These are phyloP conservation scores for Cercis canadensis DNA, from an alignment of 306 rosid species.

Conservation along the genomic window DNA sequence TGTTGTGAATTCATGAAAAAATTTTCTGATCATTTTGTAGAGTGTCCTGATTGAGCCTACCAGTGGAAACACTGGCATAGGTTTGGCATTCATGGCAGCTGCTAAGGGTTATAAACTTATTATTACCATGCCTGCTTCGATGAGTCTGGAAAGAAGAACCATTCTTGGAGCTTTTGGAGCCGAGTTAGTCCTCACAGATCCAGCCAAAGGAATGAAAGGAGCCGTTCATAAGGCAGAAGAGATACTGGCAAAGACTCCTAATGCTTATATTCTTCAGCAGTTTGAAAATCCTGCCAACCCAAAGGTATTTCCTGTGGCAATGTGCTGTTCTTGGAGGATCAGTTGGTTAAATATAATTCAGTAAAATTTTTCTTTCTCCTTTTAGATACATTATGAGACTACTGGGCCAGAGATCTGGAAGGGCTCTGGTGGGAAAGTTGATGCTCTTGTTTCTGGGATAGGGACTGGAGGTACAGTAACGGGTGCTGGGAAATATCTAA, in stretches of 20 bases:
- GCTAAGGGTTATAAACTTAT: slow-evolving; percentile 87
- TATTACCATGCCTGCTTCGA: slow-evolving; percentile 90
- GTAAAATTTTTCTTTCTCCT: background rate
- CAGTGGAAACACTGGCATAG: slow-evolving; percentile 93
- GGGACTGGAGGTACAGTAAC: slow-evolving; percentile 96
- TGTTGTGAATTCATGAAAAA: slow-evolving; percentile 24
- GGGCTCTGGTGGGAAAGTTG: slow-evolving; percentile 73
- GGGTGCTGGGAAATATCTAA: slow-evolving; percentile 85
- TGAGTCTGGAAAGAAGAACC: slow-evolving; percentile 91
- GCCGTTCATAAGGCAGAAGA: slow-evolving; percentile 90
- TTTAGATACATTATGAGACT: slow-evolving; percentile 85
- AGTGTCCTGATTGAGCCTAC: slow-evolving; percentile 88
- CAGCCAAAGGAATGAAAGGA: slow-evolving; percentile 92
- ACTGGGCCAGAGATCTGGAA: slow-evolving; percentile 98
- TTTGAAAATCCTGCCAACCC: slow-evolving; percentile 95
- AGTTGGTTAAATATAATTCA: slow-evolving; percentile 28
- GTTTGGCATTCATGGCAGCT: slow-evolving; percentile 92
- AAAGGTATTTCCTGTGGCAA: slow-evolving; percentile 51
- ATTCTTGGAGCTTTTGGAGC: slow-evolving; percentile 92
- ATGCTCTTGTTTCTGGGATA: slow-evolving; percentile 88
- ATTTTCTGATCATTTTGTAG: slow-evolving; percentile 48
- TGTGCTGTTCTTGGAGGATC: slow-evolving; percentile 13
- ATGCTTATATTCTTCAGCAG: slow-evolving; percentile 84
- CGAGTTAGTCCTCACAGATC: slow-evolving; percentile 86
- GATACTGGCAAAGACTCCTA: slow-evolving; percentile 72